phyloP scores from a whole-genome alignment of 306 rosid species.

The Gastrolobium villosum region DNA sequence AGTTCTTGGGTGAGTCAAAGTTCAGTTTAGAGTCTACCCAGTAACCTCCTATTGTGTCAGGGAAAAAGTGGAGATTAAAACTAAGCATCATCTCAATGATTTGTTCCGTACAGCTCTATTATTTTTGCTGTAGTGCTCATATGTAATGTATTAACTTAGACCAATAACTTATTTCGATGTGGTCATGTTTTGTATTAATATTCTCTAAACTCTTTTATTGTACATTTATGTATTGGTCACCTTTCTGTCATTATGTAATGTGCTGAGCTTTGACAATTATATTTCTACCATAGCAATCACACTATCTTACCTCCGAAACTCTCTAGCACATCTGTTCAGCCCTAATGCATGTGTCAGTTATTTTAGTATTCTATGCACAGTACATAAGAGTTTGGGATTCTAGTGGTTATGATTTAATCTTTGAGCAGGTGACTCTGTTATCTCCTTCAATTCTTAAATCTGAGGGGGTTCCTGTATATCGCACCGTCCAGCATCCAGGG shows the following conservation, averaged over 20 bases:
- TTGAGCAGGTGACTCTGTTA: slow-evolving; percentile 88
- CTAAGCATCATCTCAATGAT: background rate
- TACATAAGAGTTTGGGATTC: slow-evolving; percentile 14
- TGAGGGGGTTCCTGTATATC: slow-evolving; percentile 79
- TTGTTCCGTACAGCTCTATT: background rate
- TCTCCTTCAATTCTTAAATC: slow-evolving; percentile 92
- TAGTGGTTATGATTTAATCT: slow-evolving; percentile 46
- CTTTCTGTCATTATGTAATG: background rate
- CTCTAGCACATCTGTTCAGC: slow-evolving; percentile 20
- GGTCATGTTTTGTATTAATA: background rate
- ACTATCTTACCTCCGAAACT: slow-evolving; percentile 3
- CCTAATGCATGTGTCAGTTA: background rate
- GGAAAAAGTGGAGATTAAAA: background rate
- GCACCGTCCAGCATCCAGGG: slow-evolving; percentile 75
- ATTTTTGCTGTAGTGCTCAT: background rate
- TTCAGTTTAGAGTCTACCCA: slow-evolving; percentile 12
- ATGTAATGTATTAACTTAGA: background rate
- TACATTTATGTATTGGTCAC: background rate
- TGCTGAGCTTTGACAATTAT: background rate
- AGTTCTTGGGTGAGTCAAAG: background rate
- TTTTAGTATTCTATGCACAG: slow-evolving; percentile 12
- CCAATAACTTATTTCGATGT: background rate
- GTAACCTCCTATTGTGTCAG: background rate
- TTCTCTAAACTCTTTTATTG: background rate
- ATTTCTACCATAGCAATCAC: background rate